A percentile compares a stretch with the other conserved stretches of the same genome.
Evolutionary conservation across 805 yeast species (phyloP).

Genomic region (Jamesozyma spencerorum): DNA sequence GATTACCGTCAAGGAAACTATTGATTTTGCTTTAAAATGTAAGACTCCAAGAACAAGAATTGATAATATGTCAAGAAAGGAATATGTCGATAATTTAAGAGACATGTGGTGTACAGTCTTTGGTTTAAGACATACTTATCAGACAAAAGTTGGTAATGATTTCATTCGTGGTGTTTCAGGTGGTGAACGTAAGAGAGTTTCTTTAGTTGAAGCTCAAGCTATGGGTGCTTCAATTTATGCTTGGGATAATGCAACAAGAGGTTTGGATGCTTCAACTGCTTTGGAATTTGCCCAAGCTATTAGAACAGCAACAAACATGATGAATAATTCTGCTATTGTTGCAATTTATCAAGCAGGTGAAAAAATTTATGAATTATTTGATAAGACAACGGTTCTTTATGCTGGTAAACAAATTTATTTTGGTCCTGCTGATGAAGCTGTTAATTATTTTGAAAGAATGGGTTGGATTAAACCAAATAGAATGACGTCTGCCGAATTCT

Average conservation of each 20-base stretch:
- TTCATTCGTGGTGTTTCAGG: conserved; percentile 63
- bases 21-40: conserved; percentile 40
- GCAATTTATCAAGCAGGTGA: conserved; percentile 65
- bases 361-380: conserved; percentile 51
- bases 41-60: conserved; percentile 40
- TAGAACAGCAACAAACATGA: conserved; percentile 48
- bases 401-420: conserved; percentile 53
- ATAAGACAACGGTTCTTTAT: conserved; percentile 51
- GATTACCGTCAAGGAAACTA: conserved; percentile 43
- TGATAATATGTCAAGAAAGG: conserved; percentile 33
- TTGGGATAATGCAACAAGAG: conserved; percentile 66
- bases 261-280: conserved; percentile 63
- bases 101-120: conserved; percentile 37
- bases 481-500: conserved; percentile 60
- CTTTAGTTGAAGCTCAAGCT: conserved; percentile 55
- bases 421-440: conserved; percentile 47
- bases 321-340: conserved; percentile 49
- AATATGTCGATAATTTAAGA: conserved; percentile 33
- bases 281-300: conserved; percentile 54
- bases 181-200: conserved; percentile 65
- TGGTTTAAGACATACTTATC: conserved; percentile 50
- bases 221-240: conserved; percentile 46
- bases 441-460: conserved; percentile 46
- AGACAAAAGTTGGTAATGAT: conserved; percentile 61
- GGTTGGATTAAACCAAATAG: conserved; percentile 54